These are phyloP conservation scores for Cryptococcus jaspeensis DNA, from an alignment of 1,284 basidiomycete species.

Conservation along the genomic window DNA sequence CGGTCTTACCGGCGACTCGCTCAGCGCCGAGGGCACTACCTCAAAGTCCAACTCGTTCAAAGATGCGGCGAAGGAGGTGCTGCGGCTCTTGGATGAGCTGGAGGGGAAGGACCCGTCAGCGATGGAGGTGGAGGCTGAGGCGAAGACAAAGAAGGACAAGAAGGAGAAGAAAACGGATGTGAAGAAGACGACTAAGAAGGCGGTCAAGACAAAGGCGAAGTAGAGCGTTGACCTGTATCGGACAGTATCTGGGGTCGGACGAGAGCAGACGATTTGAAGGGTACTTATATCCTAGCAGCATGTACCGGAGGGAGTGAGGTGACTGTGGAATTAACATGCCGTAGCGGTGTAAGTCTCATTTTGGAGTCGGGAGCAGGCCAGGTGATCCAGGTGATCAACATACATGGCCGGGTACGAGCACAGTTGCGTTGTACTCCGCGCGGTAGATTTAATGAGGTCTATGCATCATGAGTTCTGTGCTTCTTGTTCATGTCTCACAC, in stretches of 20 bases:
- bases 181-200: not conserved
- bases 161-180: not conserved
- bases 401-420: too few relatives aligned
- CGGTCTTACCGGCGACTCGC: constrained; percentile 5
- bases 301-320: too few relatives aligned
- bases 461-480: too few relatives aligned
- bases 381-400: too few relatives aligned
- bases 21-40: not conserved
- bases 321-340: too few relatives aligned
- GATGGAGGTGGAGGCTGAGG: not conserved
- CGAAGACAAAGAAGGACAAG: not conserved
- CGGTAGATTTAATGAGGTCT: too few relatives aligned
- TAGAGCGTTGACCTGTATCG: not conserved
- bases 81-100: constrained; percentile 27
- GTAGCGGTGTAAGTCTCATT: too few relatives aligned
- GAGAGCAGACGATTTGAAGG: too few relatives aligned
- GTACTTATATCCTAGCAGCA: too few relatives aligned
- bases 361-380: too few relatives aligned
- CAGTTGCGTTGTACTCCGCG: too few relatives aligned
- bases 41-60: constrained; percentile 16
- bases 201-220: not conserved
- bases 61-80: constrained; percentile 19
- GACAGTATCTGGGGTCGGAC: not conserved
- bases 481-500: too few relatives aligned
- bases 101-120: constrained; percentile 2